Base-by-base conservation (phyloP, 106 monocot genomes). In the Phalaenopsis aphrodite region DNA sequence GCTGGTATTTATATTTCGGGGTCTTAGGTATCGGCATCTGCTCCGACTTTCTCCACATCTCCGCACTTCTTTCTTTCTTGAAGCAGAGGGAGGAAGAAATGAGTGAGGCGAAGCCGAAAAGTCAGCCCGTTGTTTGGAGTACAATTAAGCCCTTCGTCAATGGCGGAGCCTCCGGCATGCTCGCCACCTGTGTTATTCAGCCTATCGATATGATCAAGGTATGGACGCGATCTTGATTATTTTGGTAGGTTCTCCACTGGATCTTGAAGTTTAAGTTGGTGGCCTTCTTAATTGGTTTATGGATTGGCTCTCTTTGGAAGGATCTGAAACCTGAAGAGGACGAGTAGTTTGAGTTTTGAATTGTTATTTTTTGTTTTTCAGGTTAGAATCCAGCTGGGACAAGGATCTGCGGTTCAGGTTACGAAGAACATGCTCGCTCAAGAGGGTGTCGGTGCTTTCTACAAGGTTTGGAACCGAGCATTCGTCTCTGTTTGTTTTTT, bases 331-430 rank as follows among this genome's bases (percentile, higher is more conserved):
- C 15, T 71, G 37, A 12, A 71, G 52, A 10, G 52, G 2, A 12
- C 52, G 52, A 52, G 68, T 21, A 9, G 23, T 66, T 66, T 30
- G 66, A 66, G 66, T 68, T 4, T 19, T 73, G 73, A 41, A 5
- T 5, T 73, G 73, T 76, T 82, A 83, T 77, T 66, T 21, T 81
- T 81, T 81, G 38, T 76, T 38, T 78, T 86, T 42, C 81, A 93
- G 93, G 96, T 96, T 55, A 85, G 93, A 79, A 96, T 96, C 58
- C 96, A 96, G 66, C 76, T 96, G 77, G 96, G 96, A 8, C 90
- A 96, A 84, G 96, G 96, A 73, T 96, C 96, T 41, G 93, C 96
- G 7, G 76, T 81, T 3, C 90, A 91, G 8, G 88, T 96, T 79
- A 86, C 93, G 9, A 96, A 88, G 86, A 88, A 71, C 72, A 96